A percentile compares a stretch with the other conserved stretches of the same genome.
These are phyloP conservation scores for Puccinellia tenuiflora DNA, from an alignment of 176 grass and related monocot genomes.

Conservation along the genomic window DNA sequence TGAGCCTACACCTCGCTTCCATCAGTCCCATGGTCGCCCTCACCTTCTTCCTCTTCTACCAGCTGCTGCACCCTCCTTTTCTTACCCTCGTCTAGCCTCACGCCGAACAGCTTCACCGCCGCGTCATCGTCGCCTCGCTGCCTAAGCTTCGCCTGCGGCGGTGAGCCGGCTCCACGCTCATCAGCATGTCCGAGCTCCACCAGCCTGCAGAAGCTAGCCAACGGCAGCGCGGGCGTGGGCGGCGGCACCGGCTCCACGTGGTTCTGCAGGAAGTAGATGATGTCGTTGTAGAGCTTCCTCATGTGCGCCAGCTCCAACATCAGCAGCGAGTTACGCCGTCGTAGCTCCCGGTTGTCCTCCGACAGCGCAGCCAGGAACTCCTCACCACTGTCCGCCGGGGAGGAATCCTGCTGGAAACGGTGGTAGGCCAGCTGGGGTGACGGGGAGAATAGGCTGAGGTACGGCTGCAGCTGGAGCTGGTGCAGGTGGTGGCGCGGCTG, in stretches of 20 bases:
- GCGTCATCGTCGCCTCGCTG: neutral
- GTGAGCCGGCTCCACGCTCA: neutral
- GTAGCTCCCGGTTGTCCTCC: conserved; percentile 82
- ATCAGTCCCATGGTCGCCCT: conserved; percentile 24
- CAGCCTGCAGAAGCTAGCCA: conserved; percentile 33
- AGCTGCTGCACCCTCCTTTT: conserved; percentile 50
- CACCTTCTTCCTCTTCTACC: neutral
- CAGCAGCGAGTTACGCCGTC: conserved; percentile 75
- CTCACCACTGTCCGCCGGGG: neutral
- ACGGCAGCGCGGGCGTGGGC: neutral
- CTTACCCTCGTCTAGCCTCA: conserved; percentile 52
- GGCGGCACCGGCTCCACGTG: conserved; percentile 22
- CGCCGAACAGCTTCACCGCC: conserved; percentile 90
- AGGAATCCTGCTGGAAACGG: conserved; percentile 29
- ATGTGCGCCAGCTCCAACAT: conserved; percentile 81
- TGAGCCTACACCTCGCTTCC: conserved; percentile 33
- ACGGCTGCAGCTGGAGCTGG: conserved; percentile 10
- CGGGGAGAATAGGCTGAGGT: conserved; percentile 28
- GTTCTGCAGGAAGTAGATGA: conserved; percentile 92
- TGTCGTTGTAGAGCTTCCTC: conserved; percentile 96
- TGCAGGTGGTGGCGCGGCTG: neutral
- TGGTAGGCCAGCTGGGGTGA: neutral
- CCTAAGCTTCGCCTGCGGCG: neutral
- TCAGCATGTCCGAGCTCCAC: conserved; percentile 37
- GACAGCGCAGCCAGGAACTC: conserved; percentile 72